These are phyloP conservation scores for Jaltomata sinuosa DNA, from an alignment of 257 asterid genomes.

Conservation along the genomic window DNA sequence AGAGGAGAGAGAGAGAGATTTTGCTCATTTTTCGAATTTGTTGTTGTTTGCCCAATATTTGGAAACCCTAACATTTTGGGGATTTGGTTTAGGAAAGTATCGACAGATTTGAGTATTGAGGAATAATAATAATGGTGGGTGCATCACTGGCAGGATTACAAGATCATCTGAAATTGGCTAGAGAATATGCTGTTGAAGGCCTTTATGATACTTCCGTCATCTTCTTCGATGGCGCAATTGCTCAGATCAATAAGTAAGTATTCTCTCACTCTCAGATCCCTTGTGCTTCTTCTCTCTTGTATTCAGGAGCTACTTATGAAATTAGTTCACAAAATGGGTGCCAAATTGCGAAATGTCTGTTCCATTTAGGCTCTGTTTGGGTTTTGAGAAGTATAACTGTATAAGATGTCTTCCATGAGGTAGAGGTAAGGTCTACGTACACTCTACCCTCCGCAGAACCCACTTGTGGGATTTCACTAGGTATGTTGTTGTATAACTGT, in stretches of 20 bases:
- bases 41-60: not conserved
- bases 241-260: conserved; percentile 89
- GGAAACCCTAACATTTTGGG: not conserved
- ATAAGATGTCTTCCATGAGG: not conserved
- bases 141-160: conserved; percentile 68
- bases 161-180: conserved; percentile 85
- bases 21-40: not conserved
- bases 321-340: not conserved
- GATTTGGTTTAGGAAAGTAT: not conserved
- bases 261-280: not conserved
- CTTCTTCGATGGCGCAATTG: conserved; percentile 96
- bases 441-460: no score
- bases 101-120: not conserved
- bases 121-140: conserved; percentile 40
- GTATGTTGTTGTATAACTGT: no score
- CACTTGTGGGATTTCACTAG: no score
- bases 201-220: conserved; percentile 78
- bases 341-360: not conserved
- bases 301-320: not conserved
- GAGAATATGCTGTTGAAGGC: conserved; percentile 93
- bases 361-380: not conserved
- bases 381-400: conserved; percentile 3
- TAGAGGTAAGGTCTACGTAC: no score
- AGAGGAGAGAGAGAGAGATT: not conserved
- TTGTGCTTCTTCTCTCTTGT: not conserved